A percentile compares a stretch with the other conserved stretches of the same genome.
These are phyloP conservation scores for Sugiyamaella novakii DNA, from an alignment of 1,139 yeast genomes.

Conservation along the genomic window DNA sequence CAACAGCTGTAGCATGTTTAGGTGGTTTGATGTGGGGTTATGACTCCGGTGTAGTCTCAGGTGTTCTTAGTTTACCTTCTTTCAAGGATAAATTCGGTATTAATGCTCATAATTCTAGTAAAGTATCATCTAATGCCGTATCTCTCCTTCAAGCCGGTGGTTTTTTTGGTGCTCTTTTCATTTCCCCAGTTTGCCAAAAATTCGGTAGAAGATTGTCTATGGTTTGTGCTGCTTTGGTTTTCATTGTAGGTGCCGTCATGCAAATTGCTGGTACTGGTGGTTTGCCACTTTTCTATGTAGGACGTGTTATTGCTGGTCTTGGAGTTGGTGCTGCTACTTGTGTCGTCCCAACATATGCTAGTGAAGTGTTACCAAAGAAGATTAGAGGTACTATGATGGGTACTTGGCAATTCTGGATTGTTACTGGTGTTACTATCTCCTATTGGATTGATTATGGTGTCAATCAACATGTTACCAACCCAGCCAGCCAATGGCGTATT, in stretches of 20 bases:
- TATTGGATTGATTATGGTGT: conserved; percentile 67
- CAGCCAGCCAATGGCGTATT: conserved; percentile 56
- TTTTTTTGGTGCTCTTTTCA: conserved; percentile 46
- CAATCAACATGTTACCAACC: conserved; percentile 36
- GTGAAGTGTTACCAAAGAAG: conserved; percentile 67
- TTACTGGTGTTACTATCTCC: conserved; percentile 62
- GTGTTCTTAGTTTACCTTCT: conserved; percentile 57
- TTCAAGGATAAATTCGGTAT: conserved; percentile 51
- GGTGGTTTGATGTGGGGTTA: conserved; percentile 42
- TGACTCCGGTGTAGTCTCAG: conserved; percentile 57
- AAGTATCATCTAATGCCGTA: conserved; percentile 79
- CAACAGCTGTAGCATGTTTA: conserved; percentile 36
- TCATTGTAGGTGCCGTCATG: conserved; percentile 77
- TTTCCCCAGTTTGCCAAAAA: conserved; percentile 58
- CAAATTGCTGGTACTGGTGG: conserved; percentile 73
- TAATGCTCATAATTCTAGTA: conserved; percentile 32
- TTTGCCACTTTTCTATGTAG: conserved; percentile 69
- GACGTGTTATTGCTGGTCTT: conserved; percentile 66
- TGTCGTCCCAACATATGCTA: conserved; percentile 69
- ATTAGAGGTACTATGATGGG: conserved; percentile 71
- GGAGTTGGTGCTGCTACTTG: conserved; percentile 74
- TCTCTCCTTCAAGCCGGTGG: conserved; percentile 97
- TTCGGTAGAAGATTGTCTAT: conserved; percentile 77
- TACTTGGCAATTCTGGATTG: conserved; percentile 65
- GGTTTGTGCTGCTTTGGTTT: conserved; percentile 71